Evolutionary conservation across 257 asterid genomes (phyloP), one percentile per base, ranked within the genome.

Genomic region (Nicotiana sylvestris): DNA sequence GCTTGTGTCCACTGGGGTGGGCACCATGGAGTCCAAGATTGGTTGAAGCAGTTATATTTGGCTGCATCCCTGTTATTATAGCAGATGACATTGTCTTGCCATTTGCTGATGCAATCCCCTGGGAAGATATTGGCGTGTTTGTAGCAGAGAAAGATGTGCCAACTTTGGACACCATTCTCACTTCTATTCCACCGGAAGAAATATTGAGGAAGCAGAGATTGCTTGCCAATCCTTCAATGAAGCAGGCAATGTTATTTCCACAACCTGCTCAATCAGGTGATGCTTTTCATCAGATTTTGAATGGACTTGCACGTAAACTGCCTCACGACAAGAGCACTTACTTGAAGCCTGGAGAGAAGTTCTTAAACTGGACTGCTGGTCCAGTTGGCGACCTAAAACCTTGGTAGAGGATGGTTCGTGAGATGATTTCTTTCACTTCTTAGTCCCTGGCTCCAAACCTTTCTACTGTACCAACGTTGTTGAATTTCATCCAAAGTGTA

Each of bases 21-120:
- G 97, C 99, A n/a, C 99, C 99, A 21, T 95, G 99, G 98, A 93
- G 99, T 84, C 99, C 98, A 3, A 87, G 99, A 70, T 89, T 95
- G 74, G 99, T 95, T 1, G 99, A 95, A 85, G 98, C 99, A 6
- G 99, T 95, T 11, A 86, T 95, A 25, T 93, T 95, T 64, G 99
- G 99, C 1, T 95, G 99, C 69, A 92, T 95, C 70, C 99, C 98
- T 4, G 99, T 95, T 12, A 95, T 95, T 66, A 93, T 95, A 76
- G 98, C 98, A 16, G 99, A 95, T 68, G 99, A 93, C 80, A 95
- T 95, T 4, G 95, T 93, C 46, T 84, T 95, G 12, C 98, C 99
- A 39, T 95, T 95, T 81, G 97, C 97, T n/a, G 98, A 93, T 25
- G 99, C 98, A 12, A 93, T 95, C 60, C 99, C 98, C 30, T 93